Conservation (phyloP, 2,329 filamentous ascomycete species). For the Colletotrichum lindemuthianum region DNA sequence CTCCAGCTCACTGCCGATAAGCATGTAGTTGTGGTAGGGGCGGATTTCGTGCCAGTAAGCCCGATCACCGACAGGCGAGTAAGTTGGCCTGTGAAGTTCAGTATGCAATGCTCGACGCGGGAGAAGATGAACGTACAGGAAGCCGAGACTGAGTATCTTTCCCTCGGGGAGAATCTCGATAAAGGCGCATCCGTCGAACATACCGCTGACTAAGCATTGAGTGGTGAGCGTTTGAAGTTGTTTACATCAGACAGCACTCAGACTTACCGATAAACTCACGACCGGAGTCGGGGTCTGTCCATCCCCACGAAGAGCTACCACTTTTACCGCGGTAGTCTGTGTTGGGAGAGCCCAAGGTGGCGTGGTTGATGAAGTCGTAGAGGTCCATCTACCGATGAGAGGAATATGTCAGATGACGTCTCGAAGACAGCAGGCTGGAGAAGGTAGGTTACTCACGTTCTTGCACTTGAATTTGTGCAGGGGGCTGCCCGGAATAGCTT, state of each 20-base stretch:
- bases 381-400: slow-evolving; percentile 52
- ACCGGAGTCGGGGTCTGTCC: slow-evolving; percentile 51
- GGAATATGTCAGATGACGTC: neutral
- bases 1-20: slow-evolving; percentile 51
- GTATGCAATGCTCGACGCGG: neutral
- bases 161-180: slow-evolving; percentile 54
- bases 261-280: slow-evolving; percentile 37
- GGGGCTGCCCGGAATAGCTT: slow-evolving; percentile 37
- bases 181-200: slow-evolving; percentile 54
- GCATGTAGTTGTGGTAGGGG: slow-evolving; percentile 45
- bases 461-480: slow-evolving; percentile 39
- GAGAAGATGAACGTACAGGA: slow-evolving; percentile 42
- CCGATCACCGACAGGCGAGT: slow-evolving; percentile 29
- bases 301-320: slow-evolving; percentile 52
- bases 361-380: slow-evolving; percentile 64
- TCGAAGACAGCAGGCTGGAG: neutral
- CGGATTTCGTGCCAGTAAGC: slow-evolving; percentile 49
- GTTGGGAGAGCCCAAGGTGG: slow-evolving; percentile 57
- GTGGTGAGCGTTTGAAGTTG: too few species aligned
- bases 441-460: slow-evolving; percentile 27
- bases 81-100: slow-evolving; percentile 19
- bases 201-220: slow-evolving; percentile 34
- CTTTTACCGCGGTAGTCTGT: slow-evolving; percentile 36
- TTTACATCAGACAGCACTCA: too few species aligned
- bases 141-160: slow-evolving; percentile 54